A percentile compares a stretch with the other conserved stretches of the same genome.
phyloP scores from a whole-genome alignment of 2,329 filamentous ascomycete species.

The Hymenoscyphus infarciens region DNA sequence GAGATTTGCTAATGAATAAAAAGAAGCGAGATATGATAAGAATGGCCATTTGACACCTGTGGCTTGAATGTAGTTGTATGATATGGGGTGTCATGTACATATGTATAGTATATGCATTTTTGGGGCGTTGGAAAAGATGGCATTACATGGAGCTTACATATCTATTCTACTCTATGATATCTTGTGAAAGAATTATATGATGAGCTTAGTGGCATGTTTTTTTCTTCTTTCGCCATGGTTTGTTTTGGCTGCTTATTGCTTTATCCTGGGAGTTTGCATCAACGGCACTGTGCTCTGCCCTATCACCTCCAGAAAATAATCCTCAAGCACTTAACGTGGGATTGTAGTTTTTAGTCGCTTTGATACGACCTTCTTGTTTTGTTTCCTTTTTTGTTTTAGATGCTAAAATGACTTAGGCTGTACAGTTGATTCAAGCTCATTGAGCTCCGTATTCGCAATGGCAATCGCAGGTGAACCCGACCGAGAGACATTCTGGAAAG shows the following conservation, averaged over 20 bases:
- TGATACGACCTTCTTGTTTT: too few relatives aligned
- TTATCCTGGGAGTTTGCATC: neutral
- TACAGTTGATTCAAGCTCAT: neutral
- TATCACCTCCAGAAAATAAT: neutral
- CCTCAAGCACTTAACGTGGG: too few relatives aligned
- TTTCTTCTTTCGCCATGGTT: neutral
- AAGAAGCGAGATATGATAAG: slow-evolving; percentile 81
- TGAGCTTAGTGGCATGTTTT: neutral
- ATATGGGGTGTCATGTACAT: slow-evolving; percentile 12
- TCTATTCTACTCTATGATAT: slow-evolving; percentile 6
- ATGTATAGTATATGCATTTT: slow-evolving; percentile 22
- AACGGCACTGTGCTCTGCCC: neutral
- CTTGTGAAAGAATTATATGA: neutral
- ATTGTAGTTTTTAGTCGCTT: too few relatives aligned
- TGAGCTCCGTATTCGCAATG: neutral
- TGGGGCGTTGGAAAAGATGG: slow-evolving; percentile 19
- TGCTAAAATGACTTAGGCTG: neutral
- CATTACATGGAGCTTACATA: slow-evolving; percentile 6
- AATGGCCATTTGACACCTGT: slow-evolving; percentile 59
- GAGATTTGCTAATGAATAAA: slow-evolving; percentile 36
- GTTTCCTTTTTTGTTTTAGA: too few relatives aligned
- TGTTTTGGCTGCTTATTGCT: neutral
- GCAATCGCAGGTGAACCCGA: neutral
- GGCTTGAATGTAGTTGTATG: slow-evolving; percentile 17
- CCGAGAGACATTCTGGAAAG: neutral